Conservation (phyloP, 2,329 filamentous ascomycete species). For the Colletotrichum higginsianum region DNA sequence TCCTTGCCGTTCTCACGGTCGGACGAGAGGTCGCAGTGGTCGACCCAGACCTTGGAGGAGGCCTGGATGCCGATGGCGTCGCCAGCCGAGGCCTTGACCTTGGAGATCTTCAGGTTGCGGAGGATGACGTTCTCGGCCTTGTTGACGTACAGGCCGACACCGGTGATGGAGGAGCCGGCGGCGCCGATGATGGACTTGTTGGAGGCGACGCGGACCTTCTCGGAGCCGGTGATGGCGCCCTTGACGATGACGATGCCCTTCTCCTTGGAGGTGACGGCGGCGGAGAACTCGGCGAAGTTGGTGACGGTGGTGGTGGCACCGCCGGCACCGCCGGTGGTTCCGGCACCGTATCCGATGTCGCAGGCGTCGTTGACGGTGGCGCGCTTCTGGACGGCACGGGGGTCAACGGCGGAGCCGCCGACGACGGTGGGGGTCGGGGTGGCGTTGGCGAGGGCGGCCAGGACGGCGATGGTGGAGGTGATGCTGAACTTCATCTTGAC, state of each 20-base stretch:
- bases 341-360: slow-evolving; percentile 54
- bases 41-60: slow-evolving; percentile 75
- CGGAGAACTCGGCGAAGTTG: slow-evolving; percentile 61
- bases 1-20: slow-evolving; percentile 75
- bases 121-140: slow-evolving; percentile 72
- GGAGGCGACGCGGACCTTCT: slow-evolving; percentile 58
- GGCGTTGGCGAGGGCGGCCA: slow-evolving; percentile 50
- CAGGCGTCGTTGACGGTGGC: slow-evolving; percentile 55
- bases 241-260: slow-evolving; percentile 59
- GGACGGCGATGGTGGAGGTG: slow-evolving; percentile 47
- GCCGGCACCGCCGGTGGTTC: slow-evolving; percentile 66
- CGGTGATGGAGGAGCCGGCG: slow-evolving; percentile 55
- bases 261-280: slow-evolving; percentile 61
- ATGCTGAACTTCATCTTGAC: slow-evolving; percentile 52
- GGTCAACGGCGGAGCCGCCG: slow-evolving; percentile 46
- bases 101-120: slow-evolving; percentile 72
- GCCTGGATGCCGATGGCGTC: slow-evolving; percentile 73
- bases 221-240: slow-evolving; percentile 57
- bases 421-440: slow-evolving; percentile 50
- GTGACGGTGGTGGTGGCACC: slow-evolving; percentile 67
- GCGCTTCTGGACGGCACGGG: slow-evolving; percentile 48
- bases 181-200: slow-evolving; percentile 64
- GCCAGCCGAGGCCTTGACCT: slow-evolving; percentile 69
- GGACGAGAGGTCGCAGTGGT: slow-evolving; percentile 76
- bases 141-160: slow-evolving; percentile 68